These are phyloP conservation scores for Ganoderma lingzhi DNA, from an alignment of 1,284 basidiomycete genomes.

Conservation along the genomic window DNA sequence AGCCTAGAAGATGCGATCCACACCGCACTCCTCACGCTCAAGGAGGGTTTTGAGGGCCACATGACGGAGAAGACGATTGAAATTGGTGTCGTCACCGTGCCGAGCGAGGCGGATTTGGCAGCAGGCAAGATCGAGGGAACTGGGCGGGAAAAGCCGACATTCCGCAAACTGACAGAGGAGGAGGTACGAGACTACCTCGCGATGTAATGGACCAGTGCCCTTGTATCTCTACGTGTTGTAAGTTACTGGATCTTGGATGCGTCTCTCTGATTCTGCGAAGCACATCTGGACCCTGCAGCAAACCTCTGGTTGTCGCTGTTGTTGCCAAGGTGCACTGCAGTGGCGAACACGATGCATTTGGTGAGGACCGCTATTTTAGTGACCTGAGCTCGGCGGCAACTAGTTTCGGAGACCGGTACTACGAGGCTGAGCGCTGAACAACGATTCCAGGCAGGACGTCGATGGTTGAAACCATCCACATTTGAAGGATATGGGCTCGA, in stretches of 20 bases:
- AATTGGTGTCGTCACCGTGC: slow-evolving; percentile 94
- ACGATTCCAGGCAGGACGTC: neutral
- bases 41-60: slow-evolving; percentile 99
- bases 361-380: neutral
- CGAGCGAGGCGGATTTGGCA: slow-evolving; percentile 79
- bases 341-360: neutral
- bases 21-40: slow-evolving; percentile 97
- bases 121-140: slow-evolving; percentile 78
- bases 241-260: slow-evolving; percentile 30
- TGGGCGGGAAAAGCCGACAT: slow-evolving; percentile 83
- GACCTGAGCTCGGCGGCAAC: neutral
- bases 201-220: slow-evolving; percentile 53
- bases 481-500: neutral
- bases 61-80: slow-evolving; percentile 99
- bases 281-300: neutral
- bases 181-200: slow-evolving; percentile 95
- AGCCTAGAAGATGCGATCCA: slow-evolving; percentile 99
- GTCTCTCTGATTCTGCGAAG: slow-evolving; percentile 10
- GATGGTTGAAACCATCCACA: neutral
- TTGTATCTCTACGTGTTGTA: slow-evolving; percentile 36
- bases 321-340: neutral
- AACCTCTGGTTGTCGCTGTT: neutral
- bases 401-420: neutral
- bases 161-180: slow-evolving; percentile 93
- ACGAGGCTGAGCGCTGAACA: neutral